A percentile compares a stretch with the other conserved stretches of the same genome.
Conservation (phyloP, 2,329 filamentous ascomycete species). For the Daldinia sp. region DNA sequence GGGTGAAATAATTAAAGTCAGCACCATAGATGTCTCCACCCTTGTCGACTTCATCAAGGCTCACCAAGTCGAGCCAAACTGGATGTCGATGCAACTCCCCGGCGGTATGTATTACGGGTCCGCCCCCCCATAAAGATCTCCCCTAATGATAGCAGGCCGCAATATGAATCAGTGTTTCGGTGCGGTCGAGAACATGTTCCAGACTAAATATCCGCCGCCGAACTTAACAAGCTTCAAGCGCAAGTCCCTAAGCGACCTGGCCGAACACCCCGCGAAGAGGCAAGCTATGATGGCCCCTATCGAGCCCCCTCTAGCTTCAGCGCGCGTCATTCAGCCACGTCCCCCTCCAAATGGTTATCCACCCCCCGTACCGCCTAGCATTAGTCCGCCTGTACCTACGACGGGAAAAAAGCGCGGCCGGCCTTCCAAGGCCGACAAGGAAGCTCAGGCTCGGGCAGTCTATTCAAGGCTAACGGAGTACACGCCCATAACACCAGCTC, state of each 20-base stretch:
- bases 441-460: slow-evolving; percentile 52
- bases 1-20: slow-evolving; percentile 69
- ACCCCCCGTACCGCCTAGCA: slow-evolving; percentile 35
- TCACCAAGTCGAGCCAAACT: slow-evolving; percentile 58
- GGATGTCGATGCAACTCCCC: slow-evolving; percentile 63
- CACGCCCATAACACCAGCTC: slow-evolving; percentile 51
- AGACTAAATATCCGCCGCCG: slow-evolving; percentile 51
- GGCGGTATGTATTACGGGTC: slow-evolving; percentile 54
- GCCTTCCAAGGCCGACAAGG: slow-evolving; percentile 60
- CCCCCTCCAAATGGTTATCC: slow-evolving; percentile 50
- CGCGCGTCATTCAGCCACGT: slow-evolving; percentile 52
- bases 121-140: slow-evolving; percentile 24
- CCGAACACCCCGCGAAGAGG: slow-evolving; percentile 53
- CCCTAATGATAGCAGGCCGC: slow-evolving; percentile 56
- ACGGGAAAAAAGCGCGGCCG: slow-evolving; percentile 60
- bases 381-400: slow-evolving; percentile 43
- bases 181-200: slow-evolving; percentile 56
- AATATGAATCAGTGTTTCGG: slow-evolving; percentile 62
- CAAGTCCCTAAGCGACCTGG: slow-evolving; percentile 53
- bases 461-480: slow-evolving; percentile 50
- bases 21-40: slow-evolving; percentile 60
- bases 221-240: slow-evolving; percentile 52
- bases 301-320: slow-evolving; percentile 46
- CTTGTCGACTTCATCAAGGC: slow-evolving; percentile 62
- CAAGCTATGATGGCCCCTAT: slow-evolving; percentile 49